Evolutionary conservation across 163 green algal genomes (phyloP), one percentile per base, ranked within the genome.

Genomic region (Trebouxiophyceae sp.): DNA sequence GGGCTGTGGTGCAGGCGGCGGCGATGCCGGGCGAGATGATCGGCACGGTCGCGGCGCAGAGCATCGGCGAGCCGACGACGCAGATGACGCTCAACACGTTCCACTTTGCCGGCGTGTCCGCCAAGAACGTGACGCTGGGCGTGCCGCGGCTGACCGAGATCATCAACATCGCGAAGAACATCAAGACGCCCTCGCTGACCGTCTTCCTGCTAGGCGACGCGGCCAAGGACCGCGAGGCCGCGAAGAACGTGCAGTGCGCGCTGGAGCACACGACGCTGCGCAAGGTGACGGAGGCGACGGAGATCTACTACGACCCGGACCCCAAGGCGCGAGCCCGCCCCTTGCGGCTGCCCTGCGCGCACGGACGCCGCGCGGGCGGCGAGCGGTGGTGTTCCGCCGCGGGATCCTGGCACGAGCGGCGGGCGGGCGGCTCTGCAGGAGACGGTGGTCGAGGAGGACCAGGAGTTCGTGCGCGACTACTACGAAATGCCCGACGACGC

Each of bases 21-120:
- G 84, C 77, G 0, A 82, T 89, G 45, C 80, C 91, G 4, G 93
- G 93, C 6, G 93, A 98, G 74, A 93, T 89, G 68, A 94, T 99
- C 31, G 93, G 93, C 69, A 95, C 86, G 2, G 77, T 99, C 22
- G 94, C 94, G 22, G 94, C 94, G n/a, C 94, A 99, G 83, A 93
- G 81, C 47, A 93, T 99, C 65, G 94, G 94, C 6, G 93, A 99
- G 86, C 94, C 94, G 19, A 96, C 94, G 23, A 96, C 88, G 34
- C 91, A 99, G 89, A 99, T 98, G 94, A 99, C 94, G 50, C 86
- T 99, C 47, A 99, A 99, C 86, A 99, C 94, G n/a, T 99, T 99
- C 83, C 95, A 99, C 77, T 97, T 95, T 83, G 95, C 95, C 20
- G 95, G 93, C 73, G 91, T 98, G 70, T 95, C 84, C 8, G 94